Evolutionary conservation across 2,329 filamentous ascomycete genomes (phyloP), one percentile per base, ranked within the genome.

Genomic region (Diplodia seriata): DNA sequence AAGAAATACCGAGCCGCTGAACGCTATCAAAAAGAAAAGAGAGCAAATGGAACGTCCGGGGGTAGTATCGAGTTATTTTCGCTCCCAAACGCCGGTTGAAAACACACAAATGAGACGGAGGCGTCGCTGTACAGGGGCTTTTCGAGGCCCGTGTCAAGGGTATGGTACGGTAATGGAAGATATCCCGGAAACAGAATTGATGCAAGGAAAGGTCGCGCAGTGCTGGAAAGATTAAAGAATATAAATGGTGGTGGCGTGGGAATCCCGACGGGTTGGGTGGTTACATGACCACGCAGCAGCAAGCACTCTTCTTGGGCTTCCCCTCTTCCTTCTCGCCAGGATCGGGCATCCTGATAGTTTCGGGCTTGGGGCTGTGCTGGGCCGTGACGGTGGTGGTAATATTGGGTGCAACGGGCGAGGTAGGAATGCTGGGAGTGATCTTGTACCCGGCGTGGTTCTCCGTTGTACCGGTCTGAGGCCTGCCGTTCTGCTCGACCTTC

Each of bases 201-300:
- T 55, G 23, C 56, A 56, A 54, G 36, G 54, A 63, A 49, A 68
- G 47, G 33, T n/a, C 38, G n/a, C 33, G 55, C 57, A 31, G 55
- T 62, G 47, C 47, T 38, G 14, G 31, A 31, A 47, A 31, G 49
- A 66, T 53, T 51, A 68, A 54, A 66, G 23, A 29, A n/a, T 61
- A 49, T 47, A 50, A 26, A 18, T 12, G 15, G 33, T 43, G 67
- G 6, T 29, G 31, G n/a, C 47, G 14, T 14, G 8, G 33, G 29
- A 23, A 20, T 18, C 36, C n/a, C 11, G 50, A 50, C 50, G n/a
- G 26, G 1, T 38, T 18, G 47, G 31, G n/a, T 9, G 12, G 36
- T 62, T 83, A 93, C 91, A 93, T 93, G 72, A 94, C 85, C 70
- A 92, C 82, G 78, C 91, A 93, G 78, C 90, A 91, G 68, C 87